Evolutionary conservation across 495 filamentous ascomycete genomes (phyloP).

Genomic region (Haplographium delicatum): DNA sequence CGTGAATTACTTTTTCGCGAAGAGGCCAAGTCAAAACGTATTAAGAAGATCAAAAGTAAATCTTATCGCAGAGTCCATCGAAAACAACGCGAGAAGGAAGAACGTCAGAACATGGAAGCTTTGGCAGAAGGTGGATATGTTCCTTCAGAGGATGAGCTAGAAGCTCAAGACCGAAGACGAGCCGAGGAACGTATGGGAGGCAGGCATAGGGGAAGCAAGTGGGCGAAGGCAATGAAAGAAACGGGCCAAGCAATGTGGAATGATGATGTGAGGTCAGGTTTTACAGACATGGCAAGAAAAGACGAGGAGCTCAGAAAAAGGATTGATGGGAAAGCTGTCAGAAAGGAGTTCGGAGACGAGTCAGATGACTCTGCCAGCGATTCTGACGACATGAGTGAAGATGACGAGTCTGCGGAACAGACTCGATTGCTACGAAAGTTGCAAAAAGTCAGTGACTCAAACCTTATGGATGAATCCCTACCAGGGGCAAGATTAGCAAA

Average conservation of each 20-base stretch:
- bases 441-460: constrained; percentile 40
- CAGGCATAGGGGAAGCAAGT: constrained; percentile 86
- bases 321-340: constrained; percentile 69
- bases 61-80: constrained; percentile 87
- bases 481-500: constrained; percentile 48
- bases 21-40: constrained; percentile 77
- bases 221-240: constrained; percentile 85
- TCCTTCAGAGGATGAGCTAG: constrained; percentile 69
- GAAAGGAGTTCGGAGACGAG: constrained; percentile 48
- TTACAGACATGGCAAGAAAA: constrained; percentile 75
- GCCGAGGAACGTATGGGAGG: constrained; percentile 86
- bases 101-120: constrained; percentile 65
- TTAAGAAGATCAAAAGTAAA: constrained; percentile 98
- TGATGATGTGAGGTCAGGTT: constrained; percentile 68
- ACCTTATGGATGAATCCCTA: constrained; percentile 33
- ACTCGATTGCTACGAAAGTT: constrained; percentile 56
- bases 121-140: constrained; percentile 62
- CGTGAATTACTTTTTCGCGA: constrained; percentile 90
- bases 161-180: constrained; percentile 70
- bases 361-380: constrained; percentile 45
- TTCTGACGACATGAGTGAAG: constrained; percentile 44
- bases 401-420: constrained; percentile 45
- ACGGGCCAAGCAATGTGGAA: constrained; percentile 77
- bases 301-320: constrained; percentile 81
- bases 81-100: constrained; percentile 70